phyloP scores from a whole-genome alignment of 345 rosid genomes.

The Citrus cavaleriei region DNA sequence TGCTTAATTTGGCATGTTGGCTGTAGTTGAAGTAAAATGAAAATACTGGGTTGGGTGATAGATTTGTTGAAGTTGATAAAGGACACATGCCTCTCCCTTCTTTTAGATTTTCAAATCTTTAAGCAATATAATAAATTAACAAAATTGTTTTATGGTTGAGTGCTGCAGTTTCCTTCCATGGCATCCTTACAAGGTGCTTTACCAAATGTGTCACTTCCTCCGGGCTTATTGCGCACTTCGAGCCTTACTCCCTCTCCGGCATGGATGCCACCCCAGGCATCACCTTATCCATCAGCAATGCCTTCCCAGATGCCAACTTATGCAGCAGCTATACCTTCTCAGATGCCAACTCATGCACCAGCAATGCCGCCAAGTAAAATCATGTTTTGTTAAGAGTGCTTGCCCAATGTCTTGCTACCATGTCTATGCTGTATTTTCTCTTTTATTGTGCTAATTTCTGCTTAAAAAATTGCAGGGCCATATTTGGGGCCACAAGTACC shows the following conservation, averaged over 20 bases:
- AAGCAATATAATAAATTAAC: neutral
- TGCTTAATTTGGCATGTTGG: neutral
- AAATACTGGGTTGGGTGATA: neutral
- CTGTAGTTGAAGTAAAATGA: neutral
- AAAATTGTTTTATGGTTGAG: conserved; percentile 1
- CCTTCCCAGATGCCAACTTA: conserved; percentile 41
- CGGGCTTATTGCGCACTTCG: conserved; percentile 38
- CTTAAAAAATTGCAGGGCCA: conserved; percentile 49
- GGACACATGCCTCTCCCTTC: neutral
- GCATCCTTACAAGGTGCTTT: conserved; percentile 60
- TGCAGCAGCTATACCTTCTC: conserved; percentile 42
- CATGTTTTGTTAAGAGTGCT: neutral
- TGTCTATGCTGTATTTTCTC: neutral
- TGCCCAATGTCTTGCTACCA: neutral
- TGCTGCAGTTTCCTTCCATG: conserved; percentile 81
- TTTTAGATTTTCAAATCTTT: neutral
- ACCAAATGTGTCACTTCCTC: conserved; percentile 47
- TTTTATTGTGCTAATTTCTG: conserved; percentile 14
- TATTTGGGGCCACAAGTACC: conserved; percentile 49
- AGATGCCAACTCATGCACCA: conserved; percentile 16
- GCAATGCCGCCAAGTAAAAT: conserved; percentile 62
- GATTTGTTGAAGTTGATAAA: neutral
- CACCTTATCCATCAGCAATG: conserved; percentile 39
- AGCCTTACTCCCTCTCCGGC: conserved; percentile 37
- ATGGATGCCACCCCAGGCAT: conserved; percentile 46